These are phyloP conservation scores for Kwoniella shivajii DNA, from an alignment of 1,284 basidiomycete genomes.

Conservation along the genomic window DNA sequence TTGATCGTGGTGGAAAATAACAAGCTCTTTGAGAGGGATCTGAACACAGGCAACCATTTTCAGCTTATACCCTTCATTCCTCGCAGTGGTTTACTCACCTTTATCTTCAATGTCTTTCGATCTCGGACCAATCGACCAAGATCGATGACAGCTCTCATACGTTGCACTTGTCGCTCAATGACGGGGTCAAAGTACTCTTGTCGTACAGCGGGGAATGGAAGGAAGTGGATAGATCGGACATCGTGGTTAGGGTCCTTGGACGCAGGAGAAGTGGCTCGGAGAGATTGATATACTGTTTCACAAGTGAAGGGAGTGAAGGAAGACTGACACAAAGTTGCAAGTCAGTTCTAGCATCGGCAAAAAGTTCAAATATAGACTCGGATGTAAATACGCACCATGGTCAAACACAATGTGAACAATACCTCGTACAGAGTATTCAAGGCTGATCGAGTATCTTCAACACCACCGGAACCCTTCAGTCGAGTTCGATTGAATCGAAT, in stretches of 20 bases:
- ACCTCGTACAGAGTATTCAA: slow-evolving; percentile 97
- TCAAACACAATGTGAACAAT: slow-evolving; percentile 88
- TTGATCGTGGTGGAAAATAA: slow-evolving; percentile 88
- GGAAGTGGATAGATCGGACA: slow-evolving; percentile 90
- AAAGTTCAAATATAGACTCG: too few species aligned
- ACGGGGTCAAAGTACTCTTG: slow-evolving; percentile 95
- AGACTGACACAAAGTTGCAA: slow-evolving; percentile 61
- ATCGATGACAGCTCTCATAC: slow-evolving; percentile 94
- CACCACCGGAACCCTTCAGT: slow-evolving; percentile 92
- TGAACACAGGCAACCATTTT: slow-evolving; percentile 6
- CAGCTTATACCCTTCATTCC: background rate
- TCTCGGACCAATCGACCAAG: slow-evolving; percentile 88
- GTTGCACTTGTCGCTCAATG: slow-evolving; percentile 92
- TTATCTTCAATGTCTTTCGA: slow-evolving; percentile 82
- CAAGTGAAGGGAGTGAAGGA: slow-evolving; percentile 98
- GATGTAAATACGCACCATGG: slow-evolving; percentile 67
- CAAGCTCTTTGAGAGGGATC: slow-evolving; percentile 81
- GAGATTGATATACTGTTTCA: slow-evolving; percentile 93
- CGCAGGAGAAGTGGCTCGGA: slow-evolving; percentile 80
- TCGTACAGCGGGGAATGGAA: slow-evolving; percentile 90
- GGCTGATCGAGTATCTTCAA: slow-evolving; percentile 83
- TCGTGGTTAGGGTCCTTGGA: slow-evolving; percentile 69
- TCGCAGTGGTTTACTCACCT: slow-evolving; percentile 64
- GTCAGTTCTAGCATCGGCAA: background rate
- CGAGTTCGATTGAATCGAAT: slow-evolving; percentile 97